phyloP scores from a whole-genome alignment of 1,284 basidiomycete species.

The Sanghuangporus baumii region DNA sequence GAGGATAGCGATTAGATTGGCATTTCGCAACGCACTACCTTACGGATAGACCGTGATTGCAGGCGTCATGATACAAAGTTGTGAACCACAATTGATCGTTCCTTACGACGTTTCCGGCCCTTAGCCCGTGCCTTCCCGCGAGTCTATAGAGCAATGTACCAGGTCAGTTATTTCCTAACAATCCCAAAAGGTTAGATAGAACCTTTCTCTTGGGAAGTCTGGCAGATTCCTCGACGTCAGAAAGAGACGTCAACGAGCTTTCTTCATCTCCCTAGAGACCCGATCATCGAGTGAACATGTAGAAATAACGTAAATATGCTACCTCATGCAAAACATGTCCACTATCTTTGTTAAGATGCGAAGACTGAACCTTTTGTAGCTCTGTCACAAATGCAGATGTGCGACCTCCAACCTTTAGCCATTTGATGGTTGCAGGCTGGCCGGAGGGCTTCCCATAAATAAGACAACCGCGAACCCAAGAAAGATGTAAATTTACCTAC shows the following conservation, averaged over 20 bases:
- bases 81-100: background rate
- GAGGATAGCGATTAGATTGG: conserved; percentile 43
- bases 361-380: conserved; percentile 41
- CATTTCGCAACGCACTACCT: background rate
- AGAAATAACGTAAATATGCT: background rate
- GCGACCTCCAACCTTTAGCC: conserved; percentile 75
- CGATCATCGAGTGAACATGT: background rate
- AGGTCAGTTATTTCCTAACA: background rate
- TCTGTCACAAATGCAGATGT: conserved; percentile 73
- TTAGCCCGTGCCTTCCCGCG: background rate
- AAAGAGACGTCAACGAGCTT: conserved; percentile 31
- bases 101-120: background rate
- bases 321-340: background rate
- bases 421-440: conserved; percentile 65
- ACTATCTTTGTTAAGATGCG: background rate
- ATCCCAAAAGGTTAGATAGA: background rate
- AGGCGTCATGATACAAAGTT: background rate
- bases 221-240: conserved; percentile 22
- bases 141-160: background rate
- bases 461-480: conserved; percentile 4
- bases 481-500: conserved; percentile 33
- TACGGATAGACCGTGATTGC: background rate
- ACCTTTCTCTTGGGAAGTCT: background rate
- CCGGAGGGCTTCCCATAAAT: conserved; percentile 55
- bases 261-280: conserved; percentile 19